phyloP scores from a whole-genome alignment of 1,284 basidiomycete species.

The Xerocomus nothofagi region DNA sequence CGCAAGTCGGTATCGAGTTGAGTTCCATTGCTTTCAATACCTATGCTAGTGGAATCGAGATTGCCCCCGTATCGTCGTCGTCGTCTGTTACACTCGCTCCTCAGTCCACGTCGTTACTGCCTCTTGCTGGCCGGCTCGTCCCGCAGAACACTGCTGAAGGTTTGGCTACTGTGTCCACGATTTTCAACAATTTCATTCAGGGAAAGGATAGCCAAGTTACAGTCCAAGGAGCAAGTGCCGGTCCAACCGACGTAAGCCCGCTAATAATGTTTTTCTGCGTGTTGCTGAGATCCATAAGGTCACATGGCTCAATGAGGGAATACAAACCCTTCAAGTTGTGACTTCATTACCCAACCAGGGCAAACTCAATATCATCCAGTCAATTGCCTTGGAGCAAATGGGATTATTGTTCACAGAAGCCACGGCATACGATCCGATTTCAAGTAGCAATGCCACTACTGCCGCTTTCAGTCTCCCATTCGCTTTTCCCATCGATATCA shows the following conservation, averaged over 20 bases:
- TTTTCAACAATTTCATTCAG: conserved; percentile 77
- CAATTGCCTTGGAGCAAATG: conserved; percentile 64
- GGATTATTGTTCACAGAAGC: conserved; percentile 59
- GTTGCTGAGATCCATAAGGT: conserved; percentile 42
- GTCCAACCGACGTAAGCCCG: conserved; percentile 53
- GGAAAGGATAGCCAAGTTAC: conserved; percentile 61
- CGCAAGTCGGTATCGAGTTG: conserved; percentile 74
- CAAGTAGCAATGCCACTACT: conserved; percentile 60
- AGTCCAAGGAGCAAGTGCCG: conserved; percentile 66
- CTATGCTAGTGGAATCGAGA: conserved; percentile 51
- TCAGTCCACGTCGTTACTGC: conserved; percentile 52
- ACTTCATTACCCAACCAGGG: conserved; percentile 69
- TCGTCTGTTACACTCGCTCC: conserved; percentile 58
- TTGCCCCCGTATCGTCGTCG: conserved; percentile 59
- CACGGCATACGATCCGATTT: conserved; percentile 57
- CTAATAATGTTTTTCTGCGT: not conserved
- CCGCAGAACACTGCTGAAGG: conserved; percentile 58
- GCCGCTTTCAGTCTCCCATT: conserved; percentile 72
- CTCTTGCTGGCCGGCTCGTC: conserved; percentile 64
- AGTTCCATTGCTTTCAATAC: conserved; percentile 64
- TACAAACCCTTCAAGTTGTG: conserved; percentile 61
- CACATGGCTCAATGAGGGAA: conserved; percentile 76
- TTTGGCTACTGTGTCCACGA: conserved; percentile 58
- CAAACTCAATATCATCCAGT: conserved; percentile 62
- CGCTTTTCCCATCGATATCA: conserved; percentile 69